These are phyloP conservation scores for Phlyctochytrium planicorne DNA, from an alignment of 192 early-diverging fungal genomes.

Conservation along the genomic window DNA sequence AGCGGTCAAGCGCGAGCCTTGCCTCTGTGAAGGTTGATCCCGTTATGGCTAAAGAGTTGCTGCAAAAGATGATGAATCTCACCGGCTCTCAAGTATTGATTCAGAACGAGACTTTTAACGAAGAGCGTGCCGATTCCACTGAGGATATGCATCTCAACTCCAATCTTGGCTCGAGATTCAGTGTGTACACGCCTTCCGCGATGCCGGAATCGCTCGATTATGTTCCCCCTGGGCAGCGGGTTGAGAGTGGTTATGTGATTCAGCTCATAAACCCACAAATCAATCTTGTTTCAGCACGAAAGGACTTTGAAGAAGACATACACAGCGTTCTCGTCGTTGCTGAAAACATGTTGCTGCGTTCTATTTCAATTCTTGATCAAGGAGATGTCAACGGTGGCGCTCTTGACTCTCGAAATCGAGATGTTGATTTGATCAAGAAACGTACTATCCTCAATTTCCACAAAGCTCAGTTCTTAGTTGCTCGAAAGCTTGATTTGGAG, in stretches of 20 bases:
- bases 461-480: constrained; percentile 64
- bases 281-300: constrained; percentile 57
- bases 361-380: constrained; percentile 54
- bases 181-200: constrained; percentile 38
- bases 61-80: constrained; percentile 9
- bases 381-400: constrained; percentile 10
- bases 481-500: constrained; percentile 41
- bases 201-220: constrained; percentile 50
- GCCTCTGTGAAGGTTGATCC: neutral
- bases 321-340: constrained; percentile 58
- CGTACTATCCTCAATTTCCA: constrained; percentile 62
- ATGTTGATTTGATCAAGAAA: constrained; percentile 58
- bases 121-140: constrained; percentile 4
- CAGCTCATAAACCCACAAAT: constrained; percentile 73
- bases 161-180: constrained; percentile 14
- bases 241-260: constrained; percentile 58
- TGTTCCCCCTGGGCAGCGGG: constrained; percentile 51
- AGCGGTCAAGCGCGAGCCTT: neutral
- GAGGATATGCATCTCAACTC: constrained; percentile 18
- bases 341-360: constrained; percentile 59
- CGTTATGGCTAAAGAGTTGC: constrained; percentile 5
- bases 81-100: neutral
- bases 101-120: neutral
- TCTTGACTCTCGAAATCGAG: constrained; percentile 45
- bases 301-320: constrained; percentile 36